Evolutionary conservation across 139 green algal genomes (phyloP).

Genomic region (Penium margaritaceum): DNA sequence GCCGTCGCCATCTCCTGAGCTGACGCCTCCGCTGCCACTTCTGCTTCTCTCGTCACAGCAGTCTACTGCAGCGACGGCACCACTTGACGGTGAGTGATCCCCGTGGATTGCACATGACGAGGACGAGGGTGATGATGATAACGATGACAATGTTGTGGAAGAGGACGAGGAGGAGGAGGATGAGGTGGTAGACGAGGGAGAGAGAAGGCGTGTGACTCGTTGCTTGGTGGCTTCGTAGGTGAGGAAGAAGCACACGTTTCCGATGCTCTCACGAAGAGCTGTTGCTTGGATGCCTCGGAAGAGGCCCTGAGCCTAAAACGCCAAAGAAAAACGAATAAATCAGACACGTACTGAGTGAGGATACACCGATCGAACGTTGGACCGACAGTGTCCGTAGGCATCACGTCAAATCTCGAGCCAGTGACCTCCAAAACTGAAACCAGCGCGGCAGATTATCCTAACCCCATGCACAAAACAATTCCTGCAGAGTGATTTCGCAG

Average conservation of each 20-base stretch:
- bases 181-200: neutral
- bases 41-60: neutral
- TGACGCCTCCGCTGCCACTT: neutral
- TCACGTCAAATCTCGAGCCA: too few species aligned
- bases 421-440: too few species aligned
- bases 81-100: neutral
- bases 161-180: neutral
- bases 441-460: too few species aligned
- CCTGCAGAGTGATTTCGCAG: too few species aligned
- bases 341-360: too few species aligned
- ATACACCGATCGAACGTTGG: too few species aligned
- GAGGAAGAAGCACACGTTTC: constrained; percentile 36
- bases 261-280: constrained; percentile 22
- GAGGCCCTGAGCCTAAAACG: constrained; percentile 33
- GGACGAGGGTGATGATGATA: too few species aligned
- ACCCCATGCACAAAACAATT: too few species aligned
- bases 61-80: neutral
- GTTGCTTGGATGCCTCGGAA: constrained; percentile 37
- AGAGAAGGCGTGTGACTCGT: neutral
- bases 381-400: too few species aligned
- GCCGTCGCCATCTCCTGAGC: neutral
- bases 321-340: too few species aligned
- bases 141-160: too few species aligned
- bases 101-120: neutral
- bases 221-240: constrained; percentile 25